Conservation (phyloP, 768 basidiomycete species). For the Leucocoprinus leucothites region DNA sequence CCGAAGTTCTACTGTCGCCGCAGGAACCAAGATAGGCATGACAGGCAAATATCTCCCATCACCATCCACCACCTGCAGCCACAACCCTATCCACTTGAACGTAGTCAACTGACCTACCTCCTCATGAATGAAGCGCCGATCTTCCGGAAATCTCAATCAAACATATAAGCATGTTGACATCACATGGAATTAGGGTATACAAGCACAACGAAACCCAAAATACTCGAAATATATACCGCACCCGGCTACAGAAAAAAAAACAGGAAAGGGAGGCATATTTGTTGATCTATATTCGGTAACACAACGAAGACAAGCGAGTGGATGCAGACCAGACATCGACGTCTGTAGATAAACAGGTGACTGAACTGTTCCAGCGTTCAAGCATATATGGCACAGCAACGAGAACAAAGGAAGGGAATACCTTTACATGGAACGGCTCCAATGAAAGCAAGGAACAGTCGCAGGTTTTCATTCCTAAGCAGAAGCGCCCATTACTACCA, state of each 20-base stretch:
- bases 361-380: not conserved
- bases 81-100: no score
- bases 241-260: not conserved
- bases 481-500: not conserved
- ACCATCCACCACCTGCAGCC: not conserved
- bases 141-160: no score
- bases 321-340: not conserved
- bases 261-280: no score
- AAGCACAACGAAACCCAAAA: slow-evolving; percentile 1
- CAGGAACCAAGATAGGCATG: not conserved
- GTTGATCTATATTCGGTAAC: not conserved
- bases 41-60: slow-evolving; percentile 5
- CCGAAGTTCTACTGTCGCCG: not conserved
- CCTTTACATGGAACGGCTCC: not conserved
- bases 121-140: no score
- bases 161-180: no score
- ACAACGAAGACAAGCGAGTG: not conserved
- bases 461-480: not conserved
- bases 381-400: not conserved
- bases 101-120: no score
- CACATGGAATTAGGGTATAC: not conserved
- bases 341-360: not conserved
- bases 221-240: not conserved
- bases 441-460: not conserved
- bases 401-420: not conserved